Conservation (phyloP, 2,329 filamentous ascomycete genomes). For the Colletotrichum trifolii region DNA sequence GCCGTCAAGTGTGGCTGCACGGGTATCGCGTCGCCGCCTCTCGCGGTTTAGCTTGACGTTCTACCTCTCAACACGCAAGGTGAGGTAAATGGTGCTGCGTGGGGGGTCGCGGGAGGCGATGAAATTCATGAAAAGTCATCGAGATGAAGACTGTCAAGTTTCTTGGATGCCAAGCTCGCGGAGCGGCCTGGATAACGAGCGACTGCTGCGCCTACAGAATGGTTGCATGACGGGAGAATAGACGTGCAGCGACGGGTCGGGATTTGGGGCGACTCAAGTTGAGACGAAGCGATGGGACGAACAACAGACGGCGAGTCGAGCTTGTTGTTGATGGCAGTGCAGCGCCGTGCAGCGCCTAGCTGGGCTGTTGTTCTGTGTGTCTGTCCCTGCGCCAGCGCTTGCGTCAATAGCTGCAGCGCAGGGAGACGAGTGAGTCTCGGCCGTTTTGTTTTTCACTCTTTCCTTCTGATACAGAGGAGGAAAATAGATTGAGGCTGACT, state of each 20-base stretch:
- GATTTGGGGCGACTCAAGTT: not conserved
- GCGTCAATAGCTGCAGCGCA: not conserved
- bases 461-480: not conserved
- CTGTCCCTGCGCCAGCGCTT: slow-evolving; percentile 1
- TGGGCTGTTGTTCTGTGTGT: not conserved
- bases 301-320: not conserved
- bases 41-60: no score
- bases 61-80: no score
- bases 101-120: no score
- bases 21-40: no score
- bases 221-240: not conserved
- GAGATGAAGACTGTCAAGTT: no score
- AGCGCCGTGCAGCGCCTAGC: no score
- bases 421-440: not conserved
- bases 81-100: no score
- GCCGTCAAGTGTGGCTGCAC: no score
- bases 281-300: slow-evolving; percentile 1
- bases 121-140: no score
- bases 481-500: no score
- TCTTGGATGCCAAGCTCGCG: not conserved
- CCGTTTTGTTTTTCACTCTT: no score
- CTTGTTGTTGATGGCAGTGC: not conserved
- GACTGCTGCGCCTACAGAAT: not conserved
- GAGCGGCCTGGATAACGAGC: not conserved
- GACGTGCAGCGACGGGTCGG: not conserved